Base-by-base conservation (phyloP, 2,329 filamentous ascomycete species). In the Diplodia seriata region DNA sequence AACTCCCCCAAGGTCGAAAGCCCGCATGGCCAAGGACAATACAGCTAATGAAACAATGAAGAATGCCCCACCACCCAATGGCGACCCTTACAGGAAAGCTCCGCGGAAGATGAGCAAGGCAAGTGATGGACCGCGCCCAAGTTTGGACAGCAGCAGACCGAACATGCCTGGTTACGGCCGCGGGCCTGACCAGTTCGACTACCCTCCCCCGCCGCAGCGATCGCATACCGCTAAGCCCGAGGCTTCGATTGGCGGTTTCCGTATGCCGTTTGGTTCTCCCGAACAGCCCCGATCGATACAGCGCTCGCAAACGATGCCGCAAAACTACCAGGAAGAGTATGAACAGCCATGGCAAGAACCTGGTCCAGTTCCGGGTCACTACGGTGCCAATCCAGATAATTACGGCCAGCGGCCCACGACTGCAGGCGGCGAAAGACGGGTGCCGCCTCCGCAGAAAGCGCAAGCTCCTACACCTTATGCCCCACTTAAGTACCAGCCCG, bases 261-360 rank as follows among this genome's bases (percentile, higher is more conserved):
- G 66, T 33, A 55, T 67, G 66, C 66, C 66, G 2, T 65, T 68
- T 55, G 50, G 57, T 12, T 67, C 66, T 4, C 66, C 66, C 12
- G 43, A 61, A 43, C 55, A 64, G n/a, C 67, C 68, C 43, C 68
- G 29, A 20, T n/a, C 33, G 8, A 26, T 66, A 23, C 76, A 79
- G 65, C 74, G 78, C 31, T 76, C 78, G 3, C 73, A 72, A 70
- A 80, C 79, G 7, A 75, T 80, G 76, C 79, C 79, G 5, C 75
- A 79, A 5, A 75, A 75, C 26, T 59, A 73, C 31, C 66, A 72
- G 14, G 71, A 68, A 8, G 74, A 74, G 40, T 63, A 51, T 26
- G 57, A 26, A 33, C 73, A 75, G 50, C 73, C 76, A 40, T 80
- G 78, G 75, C 73, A 72, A 33, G 76, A 78, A 62, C 75, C 76